Percentiles rank a stretch among this genome's conserved stretches.
Conservation (phyloP, 2,329 filamentous ascomycete genomes). For the Pyrenochaeta sp. region DNA sequence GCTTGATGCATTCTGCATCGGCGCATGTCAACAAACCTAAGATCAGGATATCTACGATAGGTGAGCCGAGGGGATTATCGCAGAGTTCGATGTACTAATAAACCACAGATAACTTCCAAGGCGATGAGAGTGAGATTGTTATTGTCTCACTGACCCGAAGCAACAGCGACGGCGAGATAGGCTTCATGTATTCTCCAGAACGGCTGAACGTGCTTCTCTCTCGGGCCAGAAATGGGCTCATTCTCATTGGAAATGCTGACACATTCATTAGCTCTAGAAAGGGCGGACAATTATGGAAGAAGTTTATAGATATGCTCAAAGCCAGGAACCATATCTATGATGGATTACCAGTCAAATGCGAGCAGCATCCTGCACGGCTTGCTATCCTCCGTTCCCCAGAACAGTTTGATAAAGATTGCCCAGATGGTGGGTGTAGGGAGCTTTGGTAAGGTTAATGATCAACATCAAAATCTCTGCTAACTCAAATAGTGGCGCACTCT, state of each 20-base stretch:
- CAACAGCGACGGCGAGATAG: constrained; percentile 70
- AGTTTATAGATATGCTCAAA: constrained; percentile 66
- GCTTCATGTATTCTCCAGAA: constrained; percentile 73
- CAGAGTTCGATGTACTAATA: neutral
- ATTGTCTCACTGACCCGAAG: constrained; percentile 73
- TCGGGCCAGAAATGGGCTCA: constrained; percentile 69
- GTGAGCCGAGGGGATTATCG: constrained; percentile 52
- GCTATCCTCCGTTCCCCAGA: constrained; percentile 58
- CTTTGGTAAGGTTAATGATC: constrained; percentile 61
- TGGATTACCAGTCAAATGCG: constrained; percentile 47
- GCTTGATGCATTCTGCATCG: constrained; percentile 64
- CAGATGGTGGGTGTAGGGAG: constrained; percentile 74
- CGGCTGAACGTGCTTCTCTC: constrained; percentile 76
- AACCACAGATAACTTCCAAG: constrained; percentile 75
- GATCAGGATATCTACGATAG: constrained; percentile 73
- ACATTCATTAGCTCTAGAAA: constrained; percentile 71
- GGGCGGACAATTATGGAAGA: constrained; percentile 65
- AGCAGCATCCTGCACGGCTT: constrained; percentile 46
- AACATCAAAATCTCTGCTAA: constrained; percentile 17
- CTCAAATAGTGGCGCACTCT: constrained; percentile 53
- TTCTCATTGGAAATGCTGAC: constrained; percentile 74
- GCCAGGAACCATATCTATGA: constrained; percentile 55
- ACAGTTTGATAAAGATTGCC: constrained; percentile 70
- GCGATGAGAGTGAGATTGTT: constrained; percentile 78
- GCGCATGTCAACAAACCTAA: constrained; percentile 61